These are phyloP conservation scores for Floccularia luteovirens DNA, from an alignment of 768 basidiomycete genomes.

Conservation along the genomic window DNA sequence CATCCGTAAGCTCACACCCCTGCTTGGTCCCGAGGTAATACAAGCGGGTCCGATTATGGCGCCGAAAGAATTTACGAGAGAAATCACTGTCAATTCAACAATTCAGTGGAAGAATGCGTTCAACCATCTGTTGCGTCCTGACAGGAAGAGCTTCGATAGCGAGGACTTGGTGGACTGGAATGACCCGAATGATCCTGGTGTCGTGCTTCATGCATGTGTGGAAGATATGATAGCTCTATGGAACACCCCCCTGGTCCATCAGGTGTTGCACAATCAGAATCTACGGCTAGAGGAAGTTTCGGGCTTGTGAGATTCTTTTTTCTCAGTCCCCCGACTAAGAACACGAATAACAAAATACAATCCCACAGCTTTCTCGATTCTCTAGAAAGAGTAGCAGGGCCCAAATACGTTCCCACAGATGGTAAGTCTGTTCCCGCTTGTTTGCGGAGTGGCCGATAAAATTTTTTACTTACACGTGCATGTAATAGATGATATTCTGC, in stretches of 20 bases:
- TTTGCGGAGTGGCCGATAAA: too few relatives aligned
- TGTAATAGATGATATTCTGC: slow-evolving; percentile 57
- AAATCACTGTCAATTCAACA: slow-evolving; percentile 47
- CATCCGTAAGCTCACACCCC: slow-evolving; percentile 47
- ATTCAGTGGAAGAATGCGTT: slow-evolving; percentile 45
- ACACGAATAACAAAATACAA: too few relatives aligned
- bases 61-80: slow-evolving; percentile 23
- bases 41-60: slow-evolving; percentile 15
- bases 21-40: slow-evolving; percentile 25
- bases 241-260: slow-evolving; percentile 46
- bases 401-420: slow-evolving; percentile 60
- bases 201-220: slow-evolving; percentile 47
- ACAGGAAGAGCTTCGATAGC: slow-evolving; percentile 18
- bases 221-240: slow-evolving; percentile 63
- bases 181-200: slow-evolving; percentile 48
- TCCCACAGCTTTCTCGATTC: slow-evolving; percentile 68
- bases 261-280: slow-evolving; percentile 43
- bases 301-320: slow-evolving; percentile 49
- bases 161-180: slow-evolving; percentile 30
- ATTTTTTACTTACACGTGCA: neutral
- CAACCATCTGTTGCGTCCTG: slow-evolving; percentile 20
- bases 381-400: slow-evolving; percentile 51
- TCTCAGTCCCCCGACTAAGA: neutral
- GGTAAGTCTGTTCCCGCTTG: slow-evolving; percentile 33
- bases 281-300: slow-evolving; percentile 60